Conservation (phyloP, 805 yeast genomes). For the Metschnikowia gelsemii region DNA sequence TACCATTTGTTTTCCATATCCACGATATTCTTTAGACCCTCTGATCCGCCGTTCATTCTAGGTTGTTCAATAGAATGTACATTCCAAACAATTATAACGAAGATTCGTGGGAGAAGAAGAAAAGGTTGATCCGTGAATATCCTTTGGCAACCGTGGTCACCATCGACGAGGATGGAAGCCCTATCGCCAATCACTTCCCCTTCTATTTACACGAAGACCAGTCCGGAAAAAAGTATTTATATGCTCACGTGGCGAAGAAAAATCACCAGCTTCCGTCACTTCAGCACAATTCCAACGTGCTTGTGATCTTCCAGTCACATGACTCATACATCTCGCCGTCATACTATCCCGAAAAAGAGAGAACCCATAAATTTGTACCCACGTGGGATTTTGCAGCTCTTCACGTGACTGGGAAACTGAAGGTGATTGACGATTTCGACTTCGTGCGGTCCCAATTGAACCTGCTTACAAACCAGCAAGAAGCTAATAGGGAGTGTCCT, state of each 20-base stretch:
- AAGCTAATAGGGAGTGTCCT: conserved; percentile 37
- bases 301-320: conserved; percentile 52
- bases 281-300: conserved; percentile 37
- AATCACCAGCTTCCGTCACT: conserved; percentile 52
- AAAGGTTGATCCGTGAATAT: conserved; percentile 41
- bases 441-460: conserved; percentile 48
- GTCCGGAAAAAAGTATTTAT: conserved; percentile 40
- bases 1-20: too few relatives aligned
- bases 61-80: conserved; percentile 29
- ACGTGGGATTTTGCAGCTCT: conserved; percentile 66
- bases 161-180: conserved; percentile 34
- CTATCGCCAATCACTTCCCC: conserved; percentile 58
- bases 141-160: conserved; percentile 57
- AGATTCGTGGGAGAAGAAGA: conserved; percentile 37
- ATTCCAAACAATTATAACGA: conserved; percentile 35
- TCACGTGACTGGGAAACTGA: conserved; percentile 54
- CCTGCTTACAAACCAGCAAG: conserved; percentile 48
- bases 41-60: neutral
- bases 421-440: conserved; percentile 42
- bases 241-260: conserved; percentile 54
- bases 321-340: conserved; percentile 57
- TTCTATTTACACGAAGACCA: conserved; percentile 42
- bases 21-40: neutral
- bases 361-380: conserved; percentile 63
- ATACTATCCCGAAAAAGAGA: conserved; percentile 56